Evolutionary conservation across 352 stramenopile genomes (phyloP).

Genomic region (Pythium plurisporium): DNA sequence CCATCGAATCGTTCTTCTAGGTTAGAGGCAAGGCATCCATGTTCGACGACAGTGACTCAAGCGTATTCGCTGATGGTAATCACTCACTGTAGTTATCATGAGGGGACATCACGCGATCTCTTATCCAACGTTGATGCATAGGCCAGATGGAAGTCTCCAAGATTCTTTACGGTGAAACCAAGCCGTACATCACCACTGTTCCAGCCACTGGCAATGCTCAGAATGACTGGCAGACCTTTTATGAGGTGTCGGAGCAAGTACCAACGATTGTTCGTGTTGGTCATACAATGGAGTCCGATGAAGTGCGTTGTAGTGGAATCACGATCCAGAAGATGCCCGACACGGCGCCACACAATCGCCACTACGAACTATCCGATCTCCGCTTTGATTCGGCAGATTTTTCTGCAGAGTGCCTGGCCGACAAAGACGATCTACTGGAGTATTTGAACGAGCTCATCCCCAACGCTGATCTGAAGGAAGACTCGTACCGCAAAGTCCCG

Average conservation of each 20-base stretch:
- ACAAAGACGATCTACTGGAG: conserved; percentile 53
- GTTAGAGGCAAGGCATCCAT: conserved; percentile 62
- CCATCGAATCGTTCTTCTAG: not conserved
- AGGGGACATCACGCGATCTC: no score
- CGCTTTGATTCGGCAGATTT: conserved; percentile 51
- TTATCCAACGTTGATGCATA: no score
- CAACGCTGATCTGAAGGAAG: conserved; percentile 51
- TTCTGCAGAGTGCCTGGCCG: conserved; percentile 36
- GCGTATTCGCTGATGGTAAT: conserved; percentile 13
- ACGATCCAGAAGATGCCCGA: conserved; percentile 84
- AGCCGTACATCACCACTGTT: conserved; percentile 77
- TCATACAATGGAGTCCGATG: conserved; percentile 40
- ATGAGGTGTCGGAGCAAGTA: conserved; percentile 80
- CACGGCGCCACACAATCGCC: conserved; percentile 38
- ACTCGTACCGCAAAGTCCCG: conserved; percentile 50
- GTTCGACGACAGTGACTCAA: conserved; percentile 17
- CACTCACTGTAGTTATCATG: not conserved
- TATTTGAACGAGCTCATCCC: conserved; percentile 79
- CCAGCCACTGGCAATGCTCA: conserved; percentile 56
- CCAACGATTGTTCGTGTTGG: conserved; percentile 79
- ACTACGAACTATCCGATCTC: conserved; percentile 66
- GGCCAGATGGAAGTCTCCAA: conserved; percentile 75
- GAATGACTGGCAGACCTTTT: conserved; percentile 80
- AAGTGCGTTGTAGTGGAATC: conserved; percentile 59
- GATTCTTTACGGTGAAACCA: conserved; percentile 65